Base-by-base conservation (phyloP, 78 protist species). In the Dictyostelium purpureum region DNA sequence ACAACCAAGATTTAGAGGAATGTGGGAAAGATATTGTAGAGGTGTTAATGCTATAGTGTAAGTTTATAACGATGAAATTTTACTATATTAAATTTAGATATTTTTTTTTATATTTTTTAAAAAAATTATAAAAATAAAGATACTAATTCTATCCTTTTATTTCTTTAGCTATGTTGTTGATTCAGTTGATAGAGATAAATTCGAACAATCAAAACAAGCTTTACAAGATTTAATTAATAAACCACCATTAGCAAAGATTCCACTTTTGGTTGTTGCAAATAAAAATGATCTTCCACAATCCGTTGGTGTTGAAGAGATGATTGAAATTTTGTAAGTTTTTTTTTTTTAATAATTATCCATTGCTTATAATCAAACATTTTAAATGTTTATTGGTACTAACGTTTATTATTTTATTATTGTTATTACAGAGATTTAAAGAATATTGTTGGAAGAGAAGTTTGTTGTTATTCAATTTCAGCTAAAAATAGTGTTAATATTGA, bases 21-120 rank as follows among this genome's bases (percentile, higher is more conserved):
- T 97, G 98, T 98, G 99, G 99, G 99, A 98, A 87, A 90, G 99
- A 16, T 98, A 98, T 90, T 98, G 99, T 95, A 78, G 99, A 1
- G 98, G 99, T 33, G 98, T 96, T 4, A 89, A 96, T 63, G 97
- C 97, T n/a, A 98, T 98, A 42, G 98, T 98, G 96, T 98, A 49
- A 47, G 42, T 83, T 31, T 49, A 21, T 49, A 49, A 49, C 11
- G 7, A 11, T 49, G 54, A 11, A 49, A 49, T 14, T 49, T 49
- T 49, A 49, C 11, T 11, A 11, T 14, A 7, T 14, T 49, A 28
- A 31, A 28, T n/a, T 6, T 7, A 6, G 21, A 77, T 42, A 21
- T n/a, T 19, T 38, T 24, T 26, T 31, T 77, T 42, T 26, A n/a
- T 52, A 38, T 57, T 31, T 65, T 6, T 14, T 14, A 11, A 49